These are phyloP conservation scores for Ophiocordyceps camponoti-floridani DNA, from an alignment of 2,329 filamentous ascomycete genomes.

Conservation along the genomic window DNA sequence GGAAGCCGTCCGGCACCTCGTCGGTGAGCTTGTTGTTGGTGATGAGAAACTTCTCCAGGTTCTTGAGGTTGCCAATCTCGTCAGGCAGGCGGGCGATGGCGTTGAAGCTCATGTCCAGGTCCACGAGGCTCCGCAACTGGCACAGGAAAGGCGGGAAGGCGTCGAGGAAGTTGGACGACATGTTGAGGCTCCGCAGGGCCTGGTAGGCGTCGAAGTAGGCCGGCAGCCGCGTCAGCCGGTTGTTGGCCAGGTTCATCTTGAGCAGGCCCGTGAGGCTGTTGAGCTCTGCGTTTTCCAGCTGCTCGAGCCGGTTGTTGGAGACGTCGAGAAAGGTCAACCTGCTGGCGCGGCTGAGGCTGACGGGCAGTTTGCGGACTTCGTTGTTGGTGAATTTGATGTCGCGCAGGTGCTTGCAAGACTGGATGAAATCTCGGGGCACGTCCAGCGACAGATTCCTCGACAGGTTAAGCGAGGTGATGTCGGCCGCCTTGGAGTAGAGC, in stretches of 20 bases:
- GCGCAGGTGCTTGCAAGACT: slow-evolving; percentile 74
- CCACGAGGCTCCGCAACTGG: slow-evolving; percentile 64
- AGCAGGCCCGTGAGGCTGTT: slow-evolving; percentile 58
- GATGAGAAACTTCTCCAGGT: slow-evolving; percentile 77
- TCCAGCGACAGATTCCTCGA: slow-evolving; percentile 85
- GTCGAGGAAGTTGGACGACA: slow-evolving; percentile 84
- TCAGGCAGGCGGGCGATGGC: slow-evolving; percentile 62
- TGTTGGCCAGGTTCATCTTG: slow-evolving; percentile 87
- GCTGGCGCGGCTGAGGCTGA: slow-evolving; percentile 64
- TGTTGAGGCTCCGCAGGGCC: slow-evolving; percentile 64
- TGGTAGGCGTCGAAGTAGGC: slow-evolving; percentile 68
- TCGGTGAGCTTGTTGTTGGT: slow-evolving; percentile 84
- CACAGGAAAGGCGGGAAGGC: slow-evolving; percentile 76
- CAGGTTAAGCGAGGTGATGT: slow-evolving; percentile 89
- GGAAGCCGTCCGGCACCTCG: slow-evolving; percentile 55
- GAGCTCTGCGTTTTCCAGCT: slow-evolving; percentile 71
- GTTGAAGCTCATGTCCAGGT: slow-evolving; percentile 96
- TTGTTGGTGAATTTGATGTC: slow-evolving; percentile 96
- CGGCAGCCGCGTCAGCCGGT: slow-evolving; percentile 64
- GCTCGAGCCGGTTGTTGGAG: slow-evolving; percentile 82
- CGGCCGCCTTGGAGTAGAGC: slow-evolving; percentile 75
- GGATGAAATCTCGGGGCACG: slow-evolving; percentile 89
- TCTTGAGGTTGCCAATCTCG: slow-evolving; percentile 58
- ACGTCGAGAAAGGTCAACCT: slow-evolving; percentile 80
- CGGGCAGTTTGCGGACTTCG: slow-evolving; percentile 70